phyloP scores from a whole-genome alignment of 805 yeast genomes.

The Ogataea pini region DNA sequence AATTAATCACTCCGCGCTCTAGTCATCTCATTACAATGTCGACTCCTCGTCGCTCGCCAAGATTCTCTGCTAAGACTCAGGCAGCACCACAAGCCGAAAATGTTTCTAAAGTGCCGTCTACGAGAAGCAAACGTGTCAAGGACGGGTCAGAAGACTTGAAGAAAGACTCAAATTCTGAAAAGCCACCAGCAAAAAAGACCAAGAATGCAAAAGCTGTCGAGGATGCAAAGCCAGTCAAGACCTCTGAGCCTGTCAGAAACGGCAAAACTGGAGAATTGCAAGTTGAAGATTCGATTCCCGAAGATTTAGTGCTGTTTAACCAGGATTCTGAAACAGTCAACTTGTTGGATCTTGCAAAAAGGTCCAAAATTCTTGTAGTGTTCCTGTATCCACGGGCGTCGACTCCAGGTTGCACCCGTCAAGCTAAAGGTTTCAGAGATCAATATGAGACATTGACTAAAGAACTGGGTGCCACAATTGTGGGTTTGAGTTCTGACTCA shows the following conservation, averaged over 20 bases:
- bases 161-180: too few relatives aligned
- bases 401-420: conserved; percentile 96
- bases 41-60: conserved; percentile 16
- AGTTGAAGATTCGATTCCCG: conserved; percentile 25
- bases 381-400: conserved; percentile 90
- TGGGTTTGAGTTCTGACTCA: conserved; percentile 84
- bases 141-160: background rate
- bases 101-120: background rate
- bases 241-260: background rate
- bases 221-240: conserved; percentile 1
- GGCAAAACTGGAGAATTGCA: conserved; percentile 7
- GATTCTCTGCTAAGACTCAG: conserved; percentile 11
- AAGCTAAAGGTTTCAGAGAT: conserved; percentile 85
- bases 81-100: conserved; percentile 2
- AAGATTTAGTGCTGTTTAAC: conserved; percentile 55
- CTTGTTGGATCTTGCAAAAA: conserved; percentile 28
- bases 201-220: too few relatives aligned
- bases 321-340: conserved; percentile 49
- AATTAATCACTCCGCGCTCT: too few relatives aligned
- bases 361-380: conserved; percentile 48
- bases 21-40: background rate
- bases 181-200: too few relatives aligned
- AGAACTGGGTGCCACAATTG: conserved; percentile 55
- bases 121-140: background rate
- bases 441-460: conserved; percentile 49